Evolutionary conservation across 2,329 filamentous ascomycete genomes (phyloP), one percentile per base, ranked within the genome.

Genomic region (Waltergamsia citrina): DNA sequence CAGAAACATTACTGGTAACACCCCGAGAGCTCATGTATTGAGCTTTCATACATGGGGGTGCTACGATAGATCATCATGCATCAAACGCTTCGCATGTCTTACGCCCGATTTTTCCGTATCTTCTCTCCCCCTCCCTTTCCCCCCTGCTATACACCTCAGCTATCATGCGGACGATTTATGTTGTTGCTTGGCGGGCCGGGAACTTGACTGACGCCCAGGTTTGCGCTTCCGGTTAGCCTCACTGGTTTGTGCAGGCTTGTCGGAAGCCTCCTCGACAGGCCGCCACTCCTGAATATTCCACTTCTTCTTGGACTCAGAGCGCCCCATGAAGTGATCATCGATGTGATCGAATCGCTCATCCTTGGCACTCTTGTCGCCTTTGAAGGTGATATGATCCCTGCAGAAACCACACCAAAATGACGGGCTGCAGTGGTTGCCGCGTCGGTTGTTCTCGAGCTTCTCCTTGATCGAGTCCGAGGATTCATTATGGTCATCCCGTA

Each of bases 331-430:
- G 48, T 86, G 82, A 12, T 71, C 54, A 38, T 87, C 85, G 42
- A 94, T 88, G 48, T 94, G 86, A 44, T 88, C 60, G 44, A 63
- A 71, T 9, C 70, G 57, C 43, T 60, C 23, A 23, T 36, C 36
- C 10, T 24, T 39, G 28, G 12, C 23, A 27, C 59, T 57, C 16
- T 62, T 59, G 21, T 35, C 25, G 24, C 15, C 15, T 15, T 59
- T 50, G 20, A 78, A 62, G n/a, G 60, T 53, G 11, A 85, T 59
- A 15, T 77, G 63, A 14, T 57, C 47, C 12, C 59, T 48, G 52
- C 86, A 94, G 52, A 94, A 94, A 0, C 87, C 87, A 48, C 88
- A 94, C 87, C 87, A 94, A 56, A 86, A 94, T 6, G 69, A 64
- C 3, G 61, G 58, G 42, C 81, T 74, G 20, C 69, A 73, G 38